Evolutionary conservation across 2,329 filamentous ascomycete species (phyloP), one percentile per base, ranked within the genome.

Genomic region (Sclerotinia glacialis): DNA sequence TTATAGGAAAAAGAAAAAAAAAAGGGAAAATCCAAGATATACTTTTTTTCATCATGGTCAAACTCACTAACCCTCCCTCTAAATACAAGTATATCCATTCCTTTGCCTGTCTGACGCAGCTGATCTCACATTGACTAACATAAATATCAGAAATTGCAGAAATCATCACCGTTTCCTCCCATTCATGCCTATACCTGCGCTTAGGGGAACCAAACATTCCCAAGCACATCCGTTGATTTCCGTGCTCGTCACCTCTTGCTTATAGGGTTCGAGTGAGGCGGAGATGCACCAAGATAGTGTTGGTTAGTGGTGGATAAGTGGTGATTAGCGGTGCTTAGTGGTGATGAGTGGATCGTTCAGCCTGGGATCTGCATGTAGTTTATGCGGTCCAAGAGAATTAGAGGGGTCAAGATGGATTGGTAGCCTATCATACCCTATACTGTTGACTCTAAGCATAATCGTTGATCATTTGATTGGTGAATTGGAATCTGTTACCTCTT

Each of bases 51-150:
- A 23, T 52, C 49, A 21, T 28, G 3, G 11, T 52, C 53, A 64
- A 64, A 55, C 61, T 64, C 52, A 68, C 67, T 68, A 68, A 62
- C 50, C 67, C 67, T 28, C 50, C 67, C 67, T 28, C 28, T 68
- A 68, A 68, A 53, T 68, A 65, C 67, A 68, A 34, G 60, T 64
- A 46, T 49, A 64, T 67, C 65, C 67, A 21, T n/a, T 59, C 46
- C 18, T 23, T n/a, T n/a, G n/a, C n/a, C n/a, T n/a, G n/a, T n/a
- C 23, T 42, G 31, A 23, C 50, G 9, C 61, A 64, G 61, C 61
- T 64, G 61, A 55, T 53, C 50, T 34, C 34, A 42, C 16, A n/a
- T 0, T 59, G 55, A 59, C 55, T 59, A 59, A 59, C 26, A 59
- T 40, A 59, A 59, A 46, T 46, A 5, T n/a, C 5, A 11, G 21